These are phyloP conservation scores for Chaetothyriales sp. DNA, from an alignment of 2,329 filamentous ascomycete genomes.

Conservation along the genomic window DNA sequence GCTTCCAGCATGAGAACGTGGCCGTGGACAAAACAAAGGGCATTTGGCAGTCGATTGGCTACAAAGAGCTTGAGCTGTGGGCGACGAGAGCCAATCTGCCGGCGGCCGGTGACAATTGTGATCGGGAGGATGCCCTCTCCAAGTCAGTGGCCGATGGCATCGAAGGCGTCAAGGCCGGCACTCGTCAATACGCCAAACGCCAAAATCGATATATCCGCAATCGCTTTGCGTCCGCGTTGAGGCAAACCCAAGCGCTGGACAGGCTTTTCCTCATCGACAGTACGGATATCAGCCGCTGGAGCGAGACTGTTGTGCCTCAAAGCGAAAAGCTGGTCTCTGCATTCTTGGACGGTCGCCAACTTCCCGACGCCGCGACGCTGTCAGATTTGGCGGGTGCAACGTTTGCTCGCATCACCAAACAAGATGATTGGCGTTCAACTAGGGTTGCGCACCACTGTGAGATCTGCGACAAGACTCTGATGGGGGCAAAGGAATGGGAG, in stretches of 20 bases:
- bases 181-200: constrained; percentile 70
- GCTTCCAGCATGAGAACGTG: constrained; percentile 33
- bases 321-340: constrained; percentile 45
- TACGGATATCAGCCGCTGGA: constrained; percentile 50
- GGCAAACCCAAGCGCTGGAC: constrained; percentile 36
- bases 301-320: constrained; percentile 46
- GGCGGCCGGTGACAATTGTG: not conserved
- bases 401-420: constrained; percentile 40
- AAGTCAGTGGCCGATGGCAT: constrained; percentile 32
- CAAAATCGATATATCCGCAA: constrained; percentile 77
- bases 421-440: constrained; percentile 30
- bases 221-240: constrained; percentile 59
- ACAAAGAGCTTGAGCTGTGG: constrained; percentile 75
- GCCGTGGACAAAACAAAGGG: constrained; percentile 59
- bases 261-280: constrained; percentile 69
- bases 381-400: constrained; percentile 42
- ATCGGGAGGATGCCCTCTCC: not conserved
- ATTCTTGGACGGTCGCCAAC: constrained; percentile 45
- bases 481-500: constrained; percentile 43
- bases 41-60: constrained; percentile 94
- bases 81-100: constrained; percentile 30
- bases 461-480: constrained; percentile 45
- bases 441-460: constrained; percentile 50
- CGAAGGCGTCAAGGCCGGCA: constrained; percentile 66
- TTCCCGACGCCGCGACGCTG: constrained; percentile 44